Percentiles rank a stretch among this genome's conserved stretches.
These are phyloP conservation scores for Austroboletus niveus DNA, from an alignment of 1,284 basidiomycete genomes.

Conservation along the genomic window DNA sequence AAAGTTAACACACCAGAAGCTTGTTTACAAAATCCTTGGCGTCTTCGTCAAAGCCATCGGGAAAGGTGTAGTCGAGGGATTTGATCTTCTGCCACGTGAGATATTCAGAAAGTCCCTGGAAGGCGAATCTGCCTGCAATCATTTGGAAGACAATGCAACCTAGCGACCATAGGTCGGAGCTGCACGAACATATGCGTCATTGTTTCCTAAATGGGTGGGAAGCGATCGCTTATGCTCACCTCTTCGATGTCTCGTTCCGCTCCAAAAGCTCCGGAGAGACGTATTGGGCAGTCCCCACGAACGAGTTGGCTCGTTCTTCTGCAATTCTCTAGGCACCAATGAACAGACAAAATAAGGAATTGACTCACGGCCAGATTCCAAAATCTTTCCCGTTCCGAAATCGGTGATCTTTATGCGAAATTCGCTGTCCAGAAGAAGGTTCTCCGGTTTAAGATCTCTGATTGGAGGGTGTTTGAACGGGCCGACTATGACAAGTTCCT, in stretches of 20 bases:
- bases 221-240: conserved; percentile 37
- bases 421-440: conserved; percentile 82
- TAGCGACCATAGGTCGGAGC: conserved; percentile 96
- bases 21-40: conserved; percentile 67
- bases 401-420: conserved; percentile 94
- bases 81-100: conserved; percentile 82
- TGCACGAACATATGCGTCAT: conserved; percentile 29
- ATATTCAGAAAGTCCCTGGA: conserved; percentile 84
- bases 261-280: conserved; percentile 91
- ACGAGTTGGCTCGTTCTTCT: conserved; percentile 70
- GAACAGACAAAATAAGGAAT: neutral
- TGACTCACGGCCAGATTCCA: conserved; percentile 54
- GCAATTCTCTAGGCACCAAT: conserved; percentile 11
- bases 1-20: conserved; percentile 51
- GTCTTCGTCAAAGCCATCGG: conserved; percentile 66
- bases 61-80: conserved; percentile 69
- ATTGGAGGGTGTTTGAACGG: neutral
- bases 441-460: conserved; percentile 90
- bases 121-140: conserved; percentile 91
- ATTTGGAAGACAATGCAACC: conserved; percentile 98
- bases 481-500: conserved; percentile 8
- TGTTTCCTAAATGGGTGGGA: neutral
- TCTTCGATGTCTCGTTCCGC: conserved; percentile 69
- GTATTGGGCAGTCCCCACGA: conserved; percentile 97
- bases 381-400: conserved; percentile 93